Evolutionary conservation across 345 rosid genomes (phyloP), one percentile per base, ranked within the genome.

Genomic region (Lagerstroemia speciosa): DNA sequence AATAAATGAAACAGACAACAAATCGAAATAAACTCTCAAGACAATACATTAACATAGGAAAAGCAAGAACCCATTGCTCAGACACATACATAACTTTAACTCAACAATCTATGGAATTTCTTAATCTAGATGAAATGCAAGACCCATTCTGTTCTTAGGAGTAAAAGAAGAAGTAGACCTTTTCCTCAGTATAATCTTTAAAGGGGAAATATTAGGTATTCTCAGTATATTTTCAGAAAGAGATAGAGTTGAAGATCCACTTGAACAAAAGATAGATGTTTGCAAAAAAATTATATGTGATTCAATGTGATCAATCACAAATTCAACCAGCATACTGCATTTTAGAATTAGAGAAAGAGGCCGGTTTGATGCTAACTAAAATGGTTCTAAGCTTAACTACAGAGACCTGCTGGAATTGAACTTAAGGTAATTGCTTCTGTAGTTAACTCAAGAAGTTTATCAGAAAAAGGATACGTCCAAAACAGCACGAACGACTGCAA

Each of bases 401-500:
- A 15, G 2, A 50, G 40, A 3, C 27, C 5, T 30, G 5, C 24
- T 41, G 16, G 29, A 30, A 33, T 50, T 30, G 55, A 48, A 58
- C 6, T 74, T 66, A 11, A 22, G 33, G 46, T 66, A 36, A 40
- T 37, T 10, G 24, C 71, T 67, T 66, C 0, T 36, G 34, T 19
- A 73, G 38, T 30, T 14, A 53, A 36, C 34, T 68, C 11, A 63
- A 71, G 40, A 45, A 24, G 12, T 14, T 34, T 64, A 69, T 40
- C 46, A 41, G 58, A 68, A 67, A 72, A 86, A 86, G 95, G 95
- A 91, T 91, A 94, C 98, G 99, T 89, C 99, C 99, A 94, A 86
- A 94, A 94, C 62, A 94, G 87, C 90, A 91, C 99, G 57, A 94
- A 94, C 14, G 99, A 94, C 99, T 94, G 97, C 93, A 80, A 55